phyloP scores from a whole-genome alignment of 176 grass and related monocot genomes.

The Zea luxurians region DNA sequence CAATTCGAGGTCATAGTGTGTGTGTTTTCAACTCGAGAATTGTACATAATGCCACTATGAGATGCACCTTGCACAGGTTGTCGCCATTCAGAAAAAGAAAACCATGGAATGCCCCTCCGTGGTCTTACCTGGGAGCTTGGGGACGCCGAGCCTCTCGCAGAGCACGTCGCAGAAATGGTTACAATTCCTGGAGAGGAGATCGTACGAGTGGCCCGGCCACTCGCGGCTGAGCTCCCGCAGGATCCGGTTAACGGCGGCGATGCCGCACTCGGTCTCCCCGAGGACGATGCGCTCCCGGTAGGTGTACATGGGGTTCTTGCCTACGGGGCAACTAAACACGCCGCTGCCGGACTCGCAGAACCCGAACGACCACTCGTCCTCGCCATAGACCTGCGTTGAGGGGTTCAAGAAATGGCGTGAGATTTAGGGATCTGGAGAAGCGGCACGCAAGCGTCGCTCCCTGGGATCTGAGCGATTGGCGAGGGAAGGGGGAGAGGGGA shows the following conservation, averaged over 20 bases:
- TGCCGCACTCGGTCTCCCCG: conserved; percentile 75
- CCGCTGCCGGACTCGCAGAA: conserved; percentile 87
- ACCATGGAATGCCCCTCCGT: neutral
- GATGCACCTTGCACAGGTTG: neutral
- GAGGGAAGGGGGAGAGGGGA: neutral
- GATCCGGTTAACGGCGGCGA: conserved; percentile 68
- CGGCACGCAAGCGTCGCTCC: conserved; percentile 15
- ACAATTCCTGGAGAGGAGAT: conserved; percentile 93
- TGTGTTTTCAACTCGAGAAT: neutral
- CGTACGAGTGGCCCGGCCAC: conserved; percentile 80
- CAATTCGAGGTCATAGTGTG: neutral
- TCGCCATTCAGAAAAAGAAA: conserved; percentile 20
- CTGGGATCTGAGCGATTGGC: conserved; percentile 13
- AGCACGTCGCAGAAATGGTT: conserved; percentile 97
- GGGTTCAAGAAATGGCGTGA: neutral
- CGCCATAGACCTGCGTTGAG: conserved; percentile 70
- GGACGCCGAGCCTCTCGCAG: conserved; percentile 75
- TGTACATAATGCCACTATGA: neutral
- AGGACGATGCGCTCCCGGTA: conserved; percentile 88
- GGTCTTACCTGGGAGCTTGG: conserved; percentile 74
- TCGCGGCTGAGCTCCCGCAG: conserved; percentile 73
- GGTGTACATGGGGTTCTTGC: conserved; percentile 97
- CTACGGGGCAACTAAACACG: conserved; percentile 85
- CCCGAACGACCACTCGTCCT: conserved; percentile 98
- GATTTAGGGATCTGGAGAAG: conserved; percentile 38